Conservation (phyloP, 768 basidiomycete genomes). For the Mycena maculata region DNA sequence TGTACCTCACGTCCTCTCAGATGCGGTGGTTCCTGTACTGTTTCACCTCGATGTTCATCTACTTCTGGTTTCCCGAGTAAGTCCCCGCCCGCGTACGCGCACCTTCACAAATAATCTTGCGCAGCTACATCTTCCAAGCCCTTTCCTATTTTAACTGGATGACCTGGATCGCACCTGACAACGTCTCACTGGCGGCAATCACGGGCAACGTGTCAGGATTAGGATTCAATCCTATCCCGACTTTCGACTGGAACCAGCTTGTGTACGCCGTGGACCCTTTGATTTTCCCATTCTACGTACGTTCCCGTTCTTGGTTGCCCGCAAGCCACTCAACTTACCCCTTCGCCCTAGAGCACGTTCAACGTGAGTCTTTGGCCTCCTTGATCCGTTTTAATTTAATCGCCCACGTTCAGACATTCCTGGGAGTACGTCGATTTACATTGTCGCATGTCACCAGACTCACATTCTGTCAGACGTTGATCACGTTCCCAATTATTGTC, state of each 20-base stretch:
- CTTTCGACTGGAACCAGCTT: slow-evolving; percentile 39
- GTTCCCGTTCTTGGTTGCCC: slow-evolving; percentile 39
- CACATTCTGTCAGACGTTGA: neutral
- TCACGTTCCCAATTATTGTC: slow-evolving; percentile 23
- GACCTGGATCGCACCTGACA: slow-evolving; percentile 52
- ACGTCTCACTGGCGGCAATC: slow-evolving; percentile 45
- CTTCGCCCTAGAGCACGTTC: slow-evolving; percentile 25
- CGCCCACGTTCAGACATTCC: slow-evolving; percentile 9
- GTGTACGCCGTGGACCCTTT: slow-evolving; percentile 41
- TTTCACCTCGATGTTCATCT: slow-evolving; percentile 47
- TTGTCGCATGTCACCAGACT: neutral
- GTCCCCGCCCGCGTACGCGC: slow-evolving; percentile 12
- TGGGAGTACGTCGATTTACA: slow-evolving; percentile 3
- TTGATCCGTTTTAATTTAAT: no score
- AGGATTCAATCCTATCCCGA: no score
- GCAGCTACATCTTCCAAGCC: slow-evolving; percentile 49
- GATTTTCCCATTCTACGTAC: slow-evolving; percentile 48
- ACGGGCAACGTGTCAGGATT: slow-evolving; percentile 40
- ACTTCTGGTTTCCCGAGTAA: slow-evolving; percentile 38
- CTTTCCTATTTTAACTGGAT: slow-evolving; percentile 50
- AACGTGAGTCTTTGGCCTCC: slow-evolving; percentile 9
- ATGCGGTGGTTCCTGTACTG: slow-evolving; percentile 55
- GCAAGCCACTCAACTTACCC: neutral
- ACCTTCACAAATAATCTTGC: slow-evolving; percentile 29
- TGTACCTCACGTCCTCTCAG: slow-evolving; percentile 7